A percentile compares a stretch with the other conserved stretches of the same genome.
Conservation (phyloP, 768 basidiomycete genomes). For the Podaxis sp. region DNA sequence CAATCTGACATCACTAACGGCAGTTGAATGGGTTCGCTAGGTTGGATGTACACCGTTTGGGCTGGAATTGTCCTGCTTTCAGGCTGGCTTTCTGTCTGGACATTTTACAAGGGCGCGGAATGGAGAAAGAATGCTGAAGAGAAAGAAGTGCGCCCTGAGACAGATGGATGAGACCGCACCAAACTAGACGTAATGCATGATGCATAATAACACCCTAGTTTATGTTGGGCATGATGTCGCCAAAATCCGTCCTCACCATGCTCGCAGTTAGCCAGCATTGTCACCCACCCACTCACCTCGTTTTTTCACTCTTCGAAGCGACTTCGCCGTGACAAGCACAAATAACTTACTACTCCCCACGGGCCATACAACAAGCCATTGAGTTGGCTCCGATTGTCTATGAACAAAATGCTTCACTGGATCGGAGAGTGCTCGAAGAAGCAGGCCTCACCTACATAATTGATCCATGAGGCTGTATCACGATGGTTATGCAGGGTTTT, state of each 20-base stretch:
- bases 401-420: background rate
- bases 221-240: no score
- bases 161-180: background rate
- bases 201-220: no score
- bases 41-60: constrained; percentile 71
- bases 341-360: background rate
- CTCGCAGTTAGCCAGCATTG: no score
- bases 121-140: constrained; percentile 59
- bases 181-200: background rate
- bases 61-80: constrained; percentile 48
- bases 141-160: constrained; percentile 28
- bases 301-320: background rate
- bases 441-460: background rate
- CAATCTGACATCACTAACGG: background rate
- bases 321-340: background rate
- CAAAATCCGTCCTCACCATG: no score
- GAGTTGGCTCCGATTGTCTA: background rate
- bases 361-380: background rate
- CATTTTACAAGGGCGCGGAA: constrained; percentile 52
- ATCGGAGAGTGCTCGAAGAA: background rate
- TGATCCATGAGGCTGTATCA: constrained; percentile 4
- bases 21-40: constrained; percentile 22
- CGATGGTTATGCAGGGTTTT: background rate
- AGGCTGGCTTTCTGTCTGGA: constrained; percentile 58
- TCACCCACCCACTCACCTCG: background rate